Base-by-base conservation (phyloP, 805 yeast species). In the Clavispora santaluciae region DNA sequence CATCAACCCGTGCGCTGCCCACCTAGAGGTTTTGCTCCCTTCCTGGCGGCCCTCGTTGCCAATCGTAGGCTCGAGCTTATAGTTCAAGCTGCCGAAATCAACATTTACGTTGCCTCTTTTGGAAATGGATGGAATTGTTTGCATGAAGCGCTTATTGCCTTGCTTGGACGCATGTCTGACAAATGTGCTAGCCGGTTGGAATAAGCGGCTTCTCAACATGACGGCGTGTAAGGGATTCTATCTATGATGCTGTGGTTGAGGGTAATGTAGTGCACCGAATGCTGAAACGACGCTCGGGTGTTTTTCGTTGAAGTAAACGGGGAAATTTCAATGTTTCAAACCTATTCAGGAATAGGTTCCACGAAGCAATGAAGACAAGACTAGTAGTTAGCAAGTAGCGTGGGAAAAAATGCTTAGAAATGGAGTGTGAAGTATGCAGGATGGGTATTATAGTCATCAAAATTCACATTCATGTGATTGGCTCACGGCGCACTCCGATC, bases 1-100 rank as follows among this genome's bases (percentile, higher is more conserved):
- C 12, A 43, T 41, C 39, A 60, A 50, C 8, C 62, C 46, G 41
- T 64, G 68, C 36, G 52, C 59, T 6, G 66, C 50, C 70, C 71
- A 66, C 39, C 58, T 63, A 28, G 57, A 41, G 2, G 45, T 33
- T 13, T n/a, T 18, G 25, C 13, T 15, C 6, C 22, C 17, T 28
- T 12, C 6, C 11, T 15, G 11, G 15, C 15, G 34, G 6, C 11
- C 16, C 17, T 12, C 39, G 17, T 11, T 13, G 7, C 45, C 35
- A 16, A 48, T 40, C 17, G 39, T 42, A n/a, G 47, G 28, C 12
- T 42, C 38, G 18, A 45, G 39, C 10, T 40, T 30, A 25, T 35
- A 36, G 22, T 38, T 38, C 18, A 45, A 35, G 22, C 40, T 36
- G 22, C 47, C 44, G 40, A 48, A 47, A 29, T 35, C 40, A 13